Percentiles rank a stretch among this genome's conserved stretches.
phyloP scores from a whole-genome alignment of 495 filamentous ascomycete genomes.

The Elasticomyces elasticus region DNA sequence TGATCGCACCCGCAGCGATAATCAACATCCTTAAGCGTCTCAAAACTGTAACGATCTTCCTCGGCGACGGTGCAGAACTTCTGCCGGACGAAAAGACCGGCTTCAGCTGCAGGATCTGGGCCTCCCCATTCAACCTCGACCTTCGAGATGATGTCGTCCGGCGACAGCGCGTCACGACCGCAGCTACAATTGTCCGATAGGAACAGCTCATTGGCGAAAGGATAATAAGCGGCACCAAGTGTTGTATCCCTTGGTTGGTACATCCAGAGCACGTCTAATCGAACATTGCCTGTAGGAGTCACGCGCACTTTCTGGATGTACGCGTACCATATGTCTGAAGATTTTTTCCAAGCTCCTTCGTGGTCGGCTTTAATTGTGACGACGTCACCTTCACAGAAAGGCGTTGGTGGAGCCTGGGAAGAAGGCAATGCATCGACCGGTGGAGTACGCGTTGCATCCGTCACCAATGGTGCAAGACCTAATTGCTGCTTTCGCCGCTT shows the following conservation, averaged over 20 bases:
- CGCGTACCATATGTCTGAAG: slow-evolving; percentile 47
- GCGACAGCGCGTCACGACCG: slow-evolving; percentile 34
- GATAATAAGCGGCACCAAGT: slow-evolving; percentile 53
- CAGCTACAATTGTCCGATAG: slow-evolving; percentile 70
- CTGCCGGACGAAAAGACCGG: slow-evolving; percentile 56
- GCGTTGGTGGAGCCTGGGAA: not conserved
- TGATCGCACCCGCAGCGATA: slow-evolving; percentile 27
- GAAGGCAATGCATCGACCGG: not conserved
- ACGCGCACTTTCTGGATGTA: slow-evolving; percentile 47
- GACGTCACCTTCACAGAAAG: slow-evolving; percentile 41
- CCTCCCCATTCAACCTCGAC: slow-evolving; percentile 48
- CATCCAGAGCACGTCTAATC: slow-evolving; percentile 59
- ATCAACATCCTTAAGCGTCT: slow-evolving; percentile 41
- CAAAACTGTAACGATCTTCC: slow-evolving; percentile 36
- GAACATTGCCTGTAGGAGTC: slow-evolving; percentile 19
- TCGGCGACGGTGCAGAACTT: slow-evolving; percentile 44
- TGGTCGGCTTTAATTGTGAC: slow-evolving; percentile 38
- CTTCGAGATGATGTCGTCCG: slow-evolving; percentile 40
- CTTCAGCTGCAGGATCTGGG: slow-evolving; percentile 29
- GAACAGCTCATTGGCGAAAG: slow-evolving; percentile 60
- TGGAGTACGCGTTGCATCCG: not conserved
- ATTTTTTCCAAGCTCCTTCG: slow-evolving; percentile 47
- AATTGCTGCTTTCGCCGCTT: slow-evolving; percentile 8
- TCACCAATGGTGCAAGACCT: slow-evolving; percentile 4
- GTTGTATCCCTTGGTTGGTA: slow-evolving; percentile 60